Evolutionary conservation across 129 eudicot genomes (phyloP), one percentile per base, ranked within the genome.

Genomic region (Saposhnikovia divaricata): DNA sequence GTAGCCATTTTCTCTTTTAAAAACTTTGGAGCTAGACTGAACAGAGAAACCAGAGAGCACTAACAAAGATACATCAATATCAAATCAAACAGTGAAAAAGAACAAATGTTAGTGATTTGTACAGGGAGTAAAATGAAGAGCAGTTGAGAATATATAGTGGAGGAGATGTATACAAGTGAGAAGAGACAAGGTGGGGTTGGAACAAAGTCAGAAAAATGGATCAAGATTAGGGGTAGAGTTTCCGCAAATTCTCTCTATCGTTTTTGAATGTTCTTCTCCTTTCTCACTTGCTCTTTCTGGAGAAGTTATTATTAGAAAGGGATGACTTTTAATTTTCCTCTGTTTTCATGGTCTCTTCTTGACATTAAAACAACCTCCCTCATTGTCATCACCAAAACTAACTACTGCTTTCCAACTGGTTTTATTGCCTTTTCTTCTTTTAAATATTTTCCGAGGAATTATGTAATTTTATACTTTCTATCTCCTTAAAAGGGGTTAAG

Each of bases 1-100:
- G 83, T 39, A 42, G 93, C 91, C 94, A 90, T 85, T 79, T 71
- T 47, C 40, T n/a, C n/a, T 53, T 5, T 59, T 53, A 80, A 83
- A 39, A 37, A 2, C 9, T 65, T 40, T 38, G 71, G 27, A 40
- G 73, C 45, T 1, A 13, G 27, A 71, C 37, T 34, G 3, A 72
- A 50, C 40, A 40, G 34, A 57, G 37, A 85, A 14, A 48, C 47
- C 15, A 83, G 53, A 85, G 37, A 61, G 69, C 69, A 75, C 57
- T 89, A 89, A 83, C 5, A 40, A 53, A 45, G 74, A 83, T 18
- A 6, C 69, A 55, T 34, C 66, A 51, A 57, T 37, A 61, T 38
- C 3, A 73, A 44, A n/a, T 57, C 16, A 23, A 40, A 73, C 55
- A 73, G 77, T 2, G 10, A 13, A 66, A 38, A 39, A 50, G 68